Evolutionary conservation across 78 protist species (phyloP), one percentile per base, ranked within the genome.

Genomic region (Ministeria vibrans): DNA sequence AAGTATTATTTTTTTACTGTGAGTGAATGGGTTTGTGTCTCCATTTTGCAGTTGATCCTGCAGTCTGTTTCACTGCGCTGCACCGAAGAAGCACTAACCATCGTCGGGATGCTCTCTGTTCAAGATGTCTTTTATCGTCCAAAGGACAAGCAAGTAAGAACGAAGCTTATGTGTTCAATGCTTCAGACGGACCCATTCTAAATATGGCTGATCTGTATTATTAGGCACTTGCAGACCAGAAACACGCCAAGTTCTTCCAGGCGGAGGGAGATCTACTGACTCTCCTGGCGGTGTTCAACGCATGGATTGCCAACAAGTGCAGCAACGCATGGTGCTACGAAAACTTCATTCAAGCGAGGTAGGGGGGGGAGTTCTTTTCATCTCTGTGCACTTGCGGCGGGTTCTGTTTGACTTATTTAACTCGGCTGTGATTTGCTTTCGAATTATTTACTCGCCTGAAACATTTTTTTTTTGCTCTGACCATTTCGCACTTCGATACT

Each of bases 201-300:
- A n/a, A n/a, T n/a, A n/a, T n/a, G n/a, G n/a, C n/a, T n/a, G n/a
- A n/a, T n/a, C n/a, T n/a, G n/a, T 74, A 41, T n/a, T n/a, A n/a
- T n/a, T n/a, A n/a, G 73, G 93, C 93, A n/a, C 87, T 80, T 30
- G 99, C 98, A 0, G 99, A 98, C 79, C 84, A 79, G 84, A 88
- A 87, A 83, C 86, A 89, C 75, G 89, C 97, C 72, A 89, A 88
- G 72, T 98, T 98, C 82, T 83, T 80, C 88, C 93, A 83, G 76
- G 87, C 95, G 0, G 99, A 96, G 34, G 83, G 99, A 6, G 99
- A 98, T 78, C 99, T 97, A 80, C 79, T 98, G 32, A 96, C 99
- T 13, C 88, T 96, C 5, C 86, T 98, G 9, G 55, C 82, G 18
- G 96, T 97, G 27, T 98, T 92, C 91, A 86, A 96, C 55, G 75